Evolutionary conservation across 2,329 filamentous ascomycete species (phyloP), one percentile per base, ranked within the genome.

Genomic region (Ciborinia camelliae): DNA sequence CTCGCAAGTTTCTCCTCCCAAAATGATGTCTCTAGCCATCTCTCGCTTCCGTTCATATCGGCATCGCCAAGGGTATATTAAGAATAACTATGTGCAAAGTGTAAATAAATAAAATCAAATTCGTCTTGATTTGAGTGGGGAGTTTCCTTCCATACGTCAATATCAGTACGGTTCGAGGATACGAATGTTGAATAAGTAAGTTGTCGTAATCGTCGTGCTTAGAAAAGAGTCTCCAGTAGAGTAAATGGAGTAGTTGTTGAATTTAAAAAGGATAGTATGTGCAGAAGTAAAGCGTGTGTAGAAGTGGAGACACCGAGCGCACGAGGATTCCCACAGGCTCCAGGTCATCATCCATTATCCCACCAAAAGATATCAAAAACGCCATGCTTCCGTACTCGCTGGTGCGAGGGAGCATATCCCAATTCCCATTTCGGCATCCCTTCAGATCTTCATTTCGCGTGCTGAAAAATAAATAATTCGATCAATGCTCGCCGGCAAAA

Each of bases 401-500:
- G 51, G 51, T 57, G 52, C 59, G 57, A 59, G 50, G 48, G 61
- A 61, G 67, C 59, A 63, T 65, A 64, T 68, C 64, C 68, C 63
- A 41, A 69, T 64, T 68, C 65, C 62, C 65, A 62, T 23, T 64
- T 62, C 59, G 48, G 23, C 10, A 23, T 64, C 37, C 66, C 68
- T 67, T 67, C 70, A 69, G 65, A 67, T 71, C 71, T 64, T 70
- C 64, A 70, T 65, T 62, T 37, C 66, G 67, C 68, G 71, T 71
- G 69, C 64, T 72, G 53, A 64, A 70, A 71, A 69, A 45, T 63
- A 67, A 50, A 71, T 20, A 30, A 48, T 66, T 71, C 68, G 71
- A 74, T 74, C 71, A 50, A 74, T 74, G 71, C 72, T 69, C 73
- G 72, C 72, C 72, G 70, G 72, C 72, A 74, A 71, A 72, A 73